These are phyloP conservation scores for Jamesozyma spencerorum DNA, from an alignment of 805 yeast genomes.

Conservation along the genomic window DNA sequence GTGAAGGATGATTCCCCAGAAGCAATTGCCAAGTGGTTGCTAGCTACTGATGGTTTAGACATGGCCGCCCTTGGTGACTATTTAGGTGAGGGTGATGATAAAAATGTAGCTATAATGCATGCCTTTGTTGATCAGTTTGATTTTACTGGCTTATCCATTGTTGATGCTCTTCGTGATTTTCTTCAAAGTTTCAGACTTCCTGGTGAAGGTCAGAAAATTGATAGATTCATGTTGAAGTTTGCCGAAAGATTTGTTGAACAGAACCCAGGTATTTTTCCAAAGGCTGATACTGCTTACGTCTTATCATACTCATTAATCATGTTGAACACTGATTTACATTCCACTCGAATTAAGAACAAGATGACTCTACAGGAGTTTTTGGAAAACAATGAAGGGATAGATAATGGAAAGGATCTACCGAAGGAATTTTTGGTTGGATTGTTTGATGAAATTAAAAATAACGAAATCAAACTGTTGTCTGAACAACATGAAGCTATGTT, in stretches of 20 bases:
- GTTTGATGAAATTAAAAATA: slow-evolving; percentile 64
- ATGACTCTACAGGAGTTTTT: slow-evolving; percentile 87
- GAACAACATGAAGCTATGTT: slow-evolving; percentile 90
- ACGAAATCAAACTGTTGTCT: slow-evolving; percentile 85
- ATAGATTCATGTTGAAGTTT: slow-evolving; percentile 91
- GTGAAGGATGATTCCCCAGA: slow-evolving; percentile 50
- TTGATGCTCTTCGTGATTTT: slow-evolving; percentile 76
- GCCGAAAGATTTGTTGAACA: slow-evolving; percentile 87
- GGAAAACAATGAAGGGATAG: slow-evolving; percentile 82
- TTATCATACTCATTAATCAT: slow-evolving; percentile 85
- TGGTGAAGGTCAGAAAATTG: slow-evolving; percentile 97
- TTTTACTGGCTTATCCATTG: slow-evolving; percentile 58
- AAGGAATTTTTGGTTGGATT: slow-evolving; percentile 59
- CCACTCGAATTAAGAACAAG: slow-evolving; percentile 71
- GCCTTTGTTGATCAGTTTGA: slow-evolving; percentile 85
- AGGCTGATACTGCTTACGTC: slow-evolving; percentile 90
- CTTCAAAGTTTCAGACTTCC: slow-evolving; percentile 88
- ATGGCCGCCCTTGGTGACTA: slow-evolving; percentile 82
- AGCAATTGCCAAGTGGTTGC: slow-evolving; percentile 65
- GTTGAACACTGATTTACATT: slow-evolving; percentile 92
- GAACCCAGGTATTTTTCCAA: slow-evolving; percentile 78
- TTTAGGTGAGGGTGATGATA: slow-evolving; percentile 79
- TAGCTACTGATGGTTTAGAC: slow-evolving; percentile 69
- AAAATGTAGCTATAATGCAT: slow-evolving; percentile 78
- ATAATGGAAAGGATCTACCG: slow-evolving; percentile 80